phyloP scores from a whole-genome alignment of 495 filamentous ascomycete species.

The Neurospora terricola region DNA sequence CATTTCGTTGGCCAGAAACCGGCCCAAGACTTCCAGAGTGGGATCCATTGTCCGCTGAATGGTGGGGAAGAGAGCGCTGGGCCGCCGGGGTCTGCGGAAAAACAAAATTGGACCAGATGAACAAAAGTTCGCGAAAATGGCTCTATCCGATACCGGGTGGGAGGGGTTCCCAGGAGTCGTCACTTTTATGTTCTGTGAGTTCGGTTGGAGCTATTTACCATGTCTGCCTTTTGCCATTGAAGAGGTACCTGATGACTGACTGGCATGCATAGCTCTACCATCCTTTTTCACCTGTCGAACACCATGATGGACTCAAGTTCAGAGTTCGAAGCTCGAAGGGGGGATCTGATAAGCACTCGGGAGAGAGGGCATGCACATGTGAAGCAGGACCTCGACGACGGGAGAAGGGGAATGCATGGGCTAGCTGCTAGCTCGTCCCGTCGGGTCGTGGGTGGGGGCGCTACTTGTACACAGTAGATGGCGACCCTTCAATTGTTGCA shows the following conservation, averaged over 20 bases:
- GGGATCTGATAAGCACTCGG: neutral
- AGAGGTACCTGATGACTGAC: neutral
- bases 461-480: neutral
- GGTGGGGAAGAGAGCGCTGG: neutral
- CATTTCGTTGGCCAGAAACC: neutral
- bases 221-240: neutral
- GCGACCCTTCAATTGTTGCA: neutral
- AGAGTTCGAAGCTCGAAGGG: neutral
- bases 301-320: neutral
- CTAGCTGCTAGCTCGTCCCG: neutral
- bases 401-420: neutral
- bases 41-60: neutral
- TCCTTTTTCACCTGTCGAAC: neutral
- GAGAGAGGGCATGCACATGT: neutral
- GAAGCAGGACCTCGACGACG: neutral
- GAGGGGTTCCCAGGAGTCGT: neutral
- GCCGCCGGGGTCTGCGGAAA: neutral
- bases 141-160: neutral
- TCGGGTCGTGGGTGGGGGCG: neutral
- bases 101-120: neutral
- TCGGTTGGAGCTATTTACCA: neutral
- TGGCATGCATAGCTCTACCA: neutral
- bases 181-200: neutral
- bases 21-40: neutral
- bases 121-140: neutral